A percentile compares a stretch with the other conserved stretches of the same genome.
phyloP scores from a whole-genome alignment of 2,329 filamentous ascomycete genomes.

The Trichoderma sp. region DNA sequence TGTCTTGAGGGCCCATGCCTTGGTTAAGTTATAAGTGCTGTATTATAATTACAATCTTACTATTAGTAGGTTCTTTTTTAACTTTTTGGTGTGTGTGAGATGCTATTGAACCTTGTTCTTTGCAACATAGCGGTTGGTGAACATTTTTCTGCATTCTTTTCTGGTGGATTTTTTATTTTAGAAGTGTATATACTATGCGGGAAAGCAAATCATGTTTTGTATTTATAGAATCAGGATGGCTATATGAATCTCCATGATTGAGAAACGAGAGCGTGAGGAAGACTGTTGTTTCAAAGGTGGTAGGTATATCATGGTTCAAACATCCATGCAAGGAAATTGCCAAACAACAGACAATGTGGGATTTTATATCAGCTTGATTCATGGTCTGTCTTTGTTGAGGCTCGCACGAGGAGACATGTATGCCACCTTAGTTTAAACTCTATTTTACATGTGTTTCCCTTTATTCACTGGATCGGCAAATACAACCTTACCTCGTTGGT shows the following conservation, averaged over 20 bases:
- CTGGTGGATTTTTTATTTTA: not conserved
- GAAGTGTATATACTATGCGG: not conserved
- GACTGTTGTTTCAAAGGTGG: not conserved
- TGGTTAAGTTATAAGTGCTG: not conserved
- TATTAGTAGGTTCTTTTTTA: not conserved
- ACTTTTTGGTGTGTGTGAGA: not conserved
- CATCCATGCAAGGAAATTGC: too few relatives aligned
- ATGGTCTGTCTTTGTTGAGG: too few relatives aligned
- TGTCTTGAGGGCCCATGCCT: not conserved
- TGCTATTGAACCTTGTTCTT: not conserved
- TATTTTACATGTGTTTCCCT: too few relatives aligned
- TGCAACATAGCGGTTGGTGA: not conserved
- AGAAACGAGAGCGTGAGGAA: accelerated
- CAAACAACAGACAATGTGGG: too few relatives aligned
- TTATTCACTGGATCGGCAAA: too few relatives aligned
- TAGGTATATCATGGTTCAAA: too few relatives aligned
- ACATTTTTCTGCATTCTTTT: not conserved
- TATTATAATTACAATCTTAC: not conserved
- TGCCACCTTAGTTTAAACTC: too few relatives aligned
- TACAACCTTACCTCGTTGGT: too few relatives aligned
- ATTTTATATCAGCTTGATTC: too few relatives aligned
- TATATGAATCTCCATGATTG: not conserved
- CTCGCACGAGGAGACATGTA: too few relatives aligned
- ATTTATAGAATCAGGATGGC: not conserved
- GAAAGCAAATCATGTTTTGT: not conserved